Conservation (phyloP, 345 rosid genomes). For the Clarkia xantiana region DNA sequence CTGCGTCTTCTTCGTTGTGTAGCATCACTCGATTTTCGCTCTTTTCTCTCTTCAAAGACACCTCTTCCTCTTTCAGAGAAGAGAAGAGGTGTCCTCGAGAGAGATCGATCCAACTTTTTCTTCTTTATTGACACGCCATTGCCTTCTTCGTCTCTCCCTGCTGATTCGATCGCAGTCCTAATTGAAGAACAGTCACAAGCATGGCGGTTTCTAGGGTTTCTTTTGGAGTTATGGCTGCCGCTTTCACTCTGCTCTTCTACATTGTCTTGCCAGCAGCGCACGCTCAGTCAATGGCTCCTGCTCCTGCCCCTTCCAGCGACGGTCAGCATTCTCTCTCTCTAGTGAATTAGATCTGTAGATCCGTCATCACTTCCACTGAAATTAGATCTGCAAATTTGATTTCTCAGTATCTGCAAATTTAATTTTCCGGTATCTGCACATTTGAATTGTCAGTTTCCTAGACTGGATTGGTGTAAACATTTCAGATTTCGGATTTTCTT, state of each 20-base stretch:
- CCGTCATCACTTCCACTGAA: not conserved
- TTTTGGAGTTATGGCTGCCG: conserved; percentile 15
- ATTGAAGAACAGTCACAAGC: not conserved
- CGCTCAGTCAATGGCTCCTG: conserved; percentile 49
- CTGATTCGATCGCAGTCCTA: not conserved
- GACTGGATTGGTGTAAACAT: too few species aligned
- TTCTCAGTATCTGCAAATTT: too few species aligned
- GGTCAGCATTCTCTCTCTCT: conserved; percentile 24
- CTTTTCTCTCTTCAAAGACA: too few species aligned
- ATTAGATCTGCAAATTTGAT: too few species aligned
- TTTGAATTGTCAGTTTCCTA: too few species aligned
- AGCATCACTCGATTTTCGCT: too few species aligned
- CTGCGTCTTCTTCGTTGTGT: too few species aligned
- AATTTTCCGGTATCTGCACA: too few species aligned
- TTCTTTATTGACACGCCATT: not conserved
- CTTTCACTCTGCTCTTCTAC: conserved; percentile 24
- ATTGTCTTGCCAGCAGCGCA: conserved; percentile 31
- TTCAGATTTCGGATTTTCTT: too few species aligned
- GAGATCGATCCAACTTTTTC: not conserved
- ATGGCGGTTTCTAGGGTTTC: conserved; percentile 43
- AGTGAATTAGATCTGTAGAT: too few species aligned
- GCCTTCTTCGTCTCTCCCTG: not conserved
- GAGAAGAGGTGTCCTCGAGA: conserved; percentile 8
- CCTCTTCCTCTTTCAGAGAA: not conserved
- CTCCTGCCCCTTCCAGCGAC: conserved; percentile 71